Conservation (phyloP, 306 rosid genomes). For the Canavalia gladiata region DNA sequence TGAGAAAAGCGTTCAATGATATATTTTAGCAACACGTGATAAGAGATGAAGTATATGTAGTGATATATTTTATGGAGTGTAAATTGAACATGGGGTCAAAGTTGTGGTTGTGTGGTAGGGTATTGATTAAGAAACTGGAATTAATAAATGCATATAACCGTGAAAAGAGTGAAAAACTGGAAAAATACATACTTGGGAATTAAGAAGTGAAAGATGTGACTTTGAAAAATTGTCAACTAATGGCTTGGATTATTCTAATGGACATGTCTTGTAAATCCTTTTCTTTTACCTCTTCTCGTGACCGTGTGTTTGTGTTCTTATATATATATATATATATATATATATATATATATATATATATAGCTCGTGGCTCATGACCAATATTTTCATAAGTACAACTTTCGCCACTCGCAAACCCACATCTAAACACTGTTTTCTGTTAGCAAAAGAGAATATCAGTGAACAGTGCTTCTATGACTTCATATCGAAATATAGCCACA, state of each 20-base stretch:
- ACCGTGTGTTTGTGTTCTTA: conserved; percentile 6
- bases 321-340: too few relatives aligned
- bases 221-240: conserved; percentile 48
- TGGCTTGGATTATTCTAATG: conserved; percentile 43
- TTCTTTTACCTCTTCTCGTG: conserved; percentile 37
- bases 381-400: neutral
- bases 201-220: conserved; percentile 54
- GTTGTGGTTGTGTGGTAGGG: conserved; percentile 38
- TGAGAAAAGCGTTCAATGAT: conserved; percentile 20
- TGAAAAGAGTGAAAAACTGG: conserved; percentile 35
- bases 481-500: too few relatives aligned
- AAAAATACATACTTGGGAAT: conserved; percentile 41
- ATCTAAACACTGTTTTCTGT: too few relatives aligned
- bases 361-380: neutral
- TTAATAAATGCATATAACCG: conserved; percentile 35
- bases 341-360: too few relatives aligned
- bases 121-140: conserved; percentile 42
- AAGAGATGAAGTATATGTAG: neutral
- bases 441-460: too few relatives aligned
- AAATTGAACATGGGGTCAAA: neutral
- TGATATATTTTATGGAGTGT: neutral
- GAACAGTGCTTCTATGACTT: too few relatives aligned
- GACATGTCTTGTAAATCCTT: conserved; percentile 23
- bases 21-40: neutral
- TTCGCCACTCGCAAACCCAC: too few relatives aligned